A percentile compares a stretch with the other conserved stretches of the same genome.
Conservation (phyloP, 306 rosid genomes). For the Medicago arabica region DNA sequence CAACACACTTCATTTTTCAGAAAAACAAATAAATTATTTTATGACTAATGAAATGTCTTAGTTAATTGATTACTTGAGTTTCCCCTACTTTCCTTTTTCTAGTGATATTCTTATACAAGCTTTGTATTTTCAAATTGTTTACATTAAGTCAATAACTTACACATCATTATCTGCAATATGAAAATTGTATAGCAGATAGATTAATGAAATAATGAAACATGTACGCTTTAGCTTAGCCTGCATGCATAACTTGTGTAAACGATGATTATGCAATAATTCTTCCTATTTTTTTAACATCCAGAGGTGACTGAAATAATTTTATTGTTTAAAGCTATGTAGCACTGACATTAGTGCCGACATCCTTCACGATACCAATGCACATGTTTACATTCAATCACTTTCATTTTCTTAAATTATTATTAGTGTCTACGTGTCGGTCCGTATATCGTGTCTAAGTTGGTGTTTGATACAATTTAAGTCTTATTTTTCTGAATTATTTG, state of each 20-base stretch:
- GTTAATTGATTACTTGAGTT: neutral
- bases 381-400: too few relatives aligned
- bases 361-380: too few relatives aligned
- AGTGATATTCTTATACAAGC: neutral
- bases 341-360: too few relatives aligned
- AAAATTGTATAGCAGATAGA: neutral
- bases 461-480: conserved; percentile 17
- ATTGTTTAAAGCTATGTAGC: too few relatives aligned
- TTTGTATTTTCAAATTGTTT: neutral
- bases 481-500: conserved; percentile 33
- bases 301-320: too few relatives aligned
- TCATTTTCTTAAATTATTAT: too few relatives aligned
- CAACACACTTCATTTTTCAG: conserved; percentile 3
- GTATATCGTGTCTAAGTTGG: too few relatives aligned
- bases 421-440: too few relatives aligned
- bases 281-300: too few relatives aligned
- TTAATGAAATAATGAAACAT: conserved; percentile 16
- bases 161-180: neutral
- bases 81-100: neutral
- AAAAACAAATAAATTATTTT: neutral
- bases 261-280: too few relatives aligned
- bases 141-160: conserved; percentile 14
- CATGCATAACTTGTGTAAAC: neutral
- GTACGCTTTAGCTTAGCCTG: neutral
- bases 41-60: neutral